Evolutionary conservation across 768 basidiomycete genomes (phyloP), one percentile per base, ranked within the genome.

Genomic region (Dentipellis sp.): DNA sequence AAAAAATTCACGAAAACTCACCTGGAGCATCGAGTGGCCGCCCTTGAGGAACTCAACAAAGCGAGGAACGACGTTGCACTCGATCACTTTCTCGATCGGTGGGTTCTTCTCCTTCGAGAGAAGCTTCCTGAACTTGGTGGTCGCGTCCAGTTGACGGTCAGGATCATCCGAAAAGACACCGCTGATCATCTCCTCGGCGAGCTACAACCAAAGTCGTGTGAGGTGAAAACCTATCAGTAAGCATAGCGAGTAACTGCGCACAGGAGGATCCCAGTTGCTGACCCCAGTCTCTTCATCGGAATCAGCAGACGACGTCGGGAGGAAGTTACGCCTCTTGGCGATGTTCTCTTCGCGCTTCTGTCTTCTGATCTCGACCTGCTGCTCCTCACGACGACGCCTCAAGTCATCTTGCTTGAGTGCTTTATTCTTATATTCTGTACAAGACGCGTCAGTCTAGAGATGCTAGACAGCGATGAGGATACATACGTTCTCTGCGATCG

Each of bases 31-130:
- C 19, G 88, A 82, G 62, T 86, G 81, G 37, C 86, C 86, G 39
- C 73, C 79, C 63, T 81, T 79, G 62, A 99, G 75, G 73, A 99
- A 98, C 70, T 97, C 86, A 47, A 99, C 97, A 64, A 99, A 98
- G 57, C 95, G 90, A 58, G 92, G 89, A 39, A 99, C 92, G 42
- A 99, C 97, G 56, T 92, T 90, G 71, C 94, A 97, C 64, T 94
- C 91, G 69, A 95, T 98, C 63, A 99, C 97, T 70, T 86, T 84
- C 71, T 99, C 97, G 69, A 99, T 99, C 17, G 95, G 97, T 49
- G 97, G 97, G 70, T 97, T 99, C 78, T 94, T 95, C 76, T 99
- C 97, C 75, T 99, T 99, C 63, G 94, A 97, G 61, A 99, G 82
- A 40, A 99, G 80, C 74, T 97, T 99, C 66, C 97, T 87, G 79